Conservation (phyloP, 371 early-diverging fungal species). For the Apophysomyces trapeziformis region DNA sequence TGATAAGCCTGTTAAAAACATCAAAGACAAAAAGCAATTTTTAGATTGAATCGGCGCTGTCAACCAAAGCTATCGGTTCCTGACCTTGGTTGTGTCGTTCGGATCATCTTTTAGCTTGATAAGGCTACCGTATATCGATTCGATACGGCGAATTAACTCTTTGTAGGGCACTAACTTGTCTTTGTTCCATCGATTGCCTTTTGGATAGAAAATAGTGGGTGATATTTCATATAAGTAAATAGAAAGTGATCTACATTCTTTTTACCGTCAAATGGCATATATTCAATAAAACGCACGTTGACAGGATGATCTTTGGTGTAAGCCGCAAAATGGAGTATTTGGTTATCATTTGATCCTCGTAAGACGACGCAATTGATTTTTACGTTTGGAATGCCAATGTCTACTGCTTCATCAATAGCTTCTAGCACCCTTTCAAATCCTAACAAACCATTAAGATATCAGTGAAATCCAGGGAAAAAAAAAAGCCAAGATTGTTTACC, state of each 20-base stretch:
- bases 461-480: neutral
- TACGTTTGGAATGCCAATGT: conserved; percentile 68
- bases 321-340: conserved; percentile 82
- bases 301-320: conserved; percentile 77
- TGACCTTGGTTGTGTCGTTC: conserved; percentile 88
- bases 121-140: conserved; percentile 59
- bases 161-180: conserved; percentile 85
- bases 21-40: neutral
- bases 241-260: neutral
- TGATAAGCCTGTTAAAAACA: conserved; percentile 47
- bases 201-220: neutral
- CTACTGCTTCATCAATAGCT: conserved; percentile 71
- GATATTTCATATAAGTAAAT: no score
- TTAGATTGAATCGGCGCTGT: no score
- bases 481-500: conserved; percentile 37
- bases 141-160: conserved; percentile 70
- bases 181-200: conserved; percentile 87
- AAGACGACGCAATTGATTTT: conserved; percentile 94
- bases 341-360: conserved; percentile 82
- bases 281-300: conserved; percentile 93
- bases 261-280: conserved; percentile 96
- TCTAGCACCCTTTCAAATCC: conserved; percentile 81
- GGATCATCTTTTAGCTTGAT: conserved; percentile 69
- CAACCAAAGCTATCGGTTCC: conserved; percentile 16
- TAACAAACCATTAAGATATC: conserved; percentile 12